These are phyloP conservation scores for Silene uniflora DNA, from an alignment of 148 eudicot species.

Conservation along the genomic window DNA sequence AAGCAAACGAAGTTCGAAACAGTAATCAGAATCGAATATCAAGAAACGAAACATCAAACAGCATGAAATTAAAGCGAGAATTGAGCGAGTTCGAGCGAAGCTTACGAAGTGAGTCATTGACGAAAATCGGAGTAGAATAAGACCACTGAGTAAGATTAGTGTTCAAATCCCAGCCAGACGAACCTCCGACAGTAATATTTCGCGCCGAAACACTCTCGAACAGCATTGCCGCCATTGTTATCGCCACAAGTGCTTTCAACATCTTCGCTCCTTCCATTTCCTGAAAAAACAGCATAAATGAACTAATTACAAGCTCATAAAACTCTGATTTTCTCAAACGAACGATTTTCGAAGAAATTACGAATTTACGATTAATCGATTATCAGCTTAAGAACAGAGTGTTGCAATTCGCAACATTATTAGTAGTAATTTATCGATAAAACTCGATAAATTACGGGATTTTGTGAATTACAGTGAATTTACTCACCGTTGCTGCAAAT, in stretches of 20 bases:
- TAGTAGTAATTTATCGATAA: neutral
- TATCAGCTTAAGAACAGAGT: neutral
- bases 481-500: neutral
- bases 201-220: slow-evolving; percentile 7
- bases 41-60: neutral
- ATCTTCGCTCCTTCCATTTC: neutral
- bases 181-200: slow-evolving; percentile 22
- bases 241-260: neutral
- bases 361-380: neutral
- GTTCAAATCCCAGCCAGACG: slow-evolving; percentile 19
- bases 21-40: no score
- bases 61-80: no score
- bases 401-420: neutral
- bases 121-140: slow-evolving; percentile 10
- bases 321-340: neutral
- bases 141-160: slow-evolving; percentile 26
- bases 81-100: neutral
- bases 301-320: neutral
- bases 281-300: neutral
- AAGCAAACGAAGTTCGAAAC: neutral
- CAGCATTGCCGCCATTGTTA: neutral
- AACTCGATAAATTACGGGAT: no score
- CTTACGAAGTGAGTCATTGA: slow-evolving; percentile 28
- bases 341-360: no score
- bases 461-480: neutral